Percentiles rank a stretch among this genome's conserved stretches.
These are phyloP conservation scores for Furcasterigmium furcatum DNA, from an alignment of 2,329 filamentous ascomycete species.

Conservation along the genomic window DNA sequence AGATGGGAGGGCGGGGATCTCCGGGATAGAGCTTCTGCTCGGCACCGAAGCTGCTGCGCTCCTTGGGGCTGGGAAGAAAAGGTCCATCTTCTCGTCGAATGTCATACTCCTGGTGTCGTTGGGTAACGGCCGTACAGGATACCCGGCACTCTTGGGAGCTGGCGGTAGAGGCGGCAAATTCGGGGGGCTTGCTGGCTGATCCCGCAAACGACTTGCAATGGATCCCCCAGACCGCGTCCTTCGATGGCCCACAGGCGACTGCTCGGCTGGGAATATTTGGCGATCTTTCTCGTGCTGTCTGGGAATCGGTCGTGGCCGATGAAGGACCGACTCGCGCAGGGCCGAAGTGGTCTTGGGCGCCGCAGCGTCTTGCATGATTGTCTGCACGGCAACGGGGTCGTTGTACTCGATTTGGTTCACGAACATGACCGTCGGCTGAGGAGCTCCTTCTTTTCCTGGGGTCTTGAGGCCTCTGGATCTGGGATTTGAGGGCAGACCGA, in stretches of 20 bases:
- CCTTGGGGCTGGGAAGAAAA: constrained; percentile 39
- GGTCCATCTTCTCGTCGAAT: constrained; percentile 52
- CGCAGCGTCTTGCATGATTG: constrained; percentile 42
- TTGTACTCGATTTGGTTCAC: constrained; percentile 55
- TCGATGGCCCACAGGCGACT: constrained; percentile 36
- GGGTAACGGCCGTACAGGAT: constrained; percentile 35
- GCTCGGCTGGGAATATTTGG: constrained; percentile 42
- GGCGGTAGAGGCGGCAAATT: constrained; percentile 50
- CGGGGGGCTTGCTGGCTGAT: constrained; percentile 41
- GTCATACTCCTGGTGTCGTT: constrained; percentile 58
- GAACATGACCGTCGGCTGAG: constrained; percentile 49
- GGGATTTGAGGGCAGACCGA: constrained; percentile 46
- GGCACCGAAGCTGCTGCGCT: constrained; percentile 3
- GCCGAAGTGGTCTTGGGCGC: constrained; percentile 4
- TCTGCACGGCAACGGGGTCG: constrained; percentile 44
- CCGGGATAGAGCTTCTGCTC: constrained; percentile 31
- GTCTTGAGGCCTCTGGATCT: constrained; percentile 30
- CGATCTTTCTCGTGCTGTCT: constrained; percentile 43
- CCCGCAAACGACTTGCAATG: constrained; percentile 34
- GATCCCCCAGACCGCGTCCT: constrained; percentile 49
- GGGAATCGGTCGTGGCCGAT: constrained; percentile 55
- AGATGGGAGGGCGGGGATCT: constrained; percentile 34
- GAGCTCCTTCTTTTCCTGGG: constrained; percentile 19
- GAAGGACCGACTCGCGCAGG: constrained; percentile 38
- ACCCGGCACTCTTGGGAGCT: constrained; percentile 38